Conservation (phyloP, 768 basidiomycete genomes). For the Sutorius australiensis region DNA sequence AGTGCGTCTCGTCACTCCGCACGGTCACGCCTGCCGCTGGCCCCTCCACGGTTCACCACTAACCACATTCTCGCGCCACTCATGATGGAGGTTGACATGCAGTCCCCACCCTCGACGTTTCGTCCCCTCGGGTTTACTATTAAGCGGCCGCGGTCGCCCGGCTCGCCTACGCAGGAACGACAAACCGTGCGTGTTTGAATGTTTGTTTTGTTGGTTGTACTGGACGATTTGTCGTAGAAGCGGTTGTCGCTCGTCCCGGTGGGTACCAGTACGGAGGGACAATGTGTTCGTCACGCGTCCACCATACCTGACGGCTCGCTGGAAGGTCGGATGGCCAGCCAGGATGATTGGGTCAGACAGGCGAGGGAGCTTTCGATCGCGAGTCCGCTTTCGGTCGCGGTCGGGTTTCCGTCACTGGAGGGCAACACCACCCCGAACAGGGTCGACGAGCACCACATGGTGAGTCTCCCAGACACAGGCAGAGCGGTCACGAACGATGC, state of each 20-base stretch:
- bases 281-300: conserved; percentile 30
- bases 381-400: conserved; percentile 21
- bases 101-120: conserved; percentile 39
- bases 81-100: conserved; percentile 58
- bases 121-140: conserved; percentile 32
- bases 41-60: neutral
- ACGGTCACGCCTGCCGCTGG: neutral
- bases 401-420: conserved; percentile 7
- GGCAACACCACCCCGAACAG: conserved; percentile 7
- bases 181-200: conserved; percentile 43
- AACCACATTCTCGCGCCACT: neutral
- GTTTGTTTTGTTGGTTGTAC: neutral
- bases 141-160: conserved; percentile 64
- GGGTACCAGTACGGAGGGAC: conserved; percentile 15
- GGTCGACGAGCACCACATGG: conserved; percentile 44
- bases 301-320: conserved; percentile 14
- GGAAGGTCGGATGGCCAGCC: conserved; percentile 35
- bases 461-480: conserved; percentile 26
- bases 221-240: conserved; percentile 44
- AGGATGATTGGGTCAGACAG: conserved; percentile 76
- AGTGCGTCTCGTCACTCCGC: neutral
- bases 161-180: conserved; percentile 46
- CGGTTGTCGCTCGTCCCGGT: conserved; percentile 44
- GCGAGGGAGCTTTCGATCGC: conserved; percentile 61
- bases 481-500: neutral